phyloP scores from a whole-genome alignment of 2,329 filamentous ascomycete species.

The Colletotrichum navitas region DNA sequence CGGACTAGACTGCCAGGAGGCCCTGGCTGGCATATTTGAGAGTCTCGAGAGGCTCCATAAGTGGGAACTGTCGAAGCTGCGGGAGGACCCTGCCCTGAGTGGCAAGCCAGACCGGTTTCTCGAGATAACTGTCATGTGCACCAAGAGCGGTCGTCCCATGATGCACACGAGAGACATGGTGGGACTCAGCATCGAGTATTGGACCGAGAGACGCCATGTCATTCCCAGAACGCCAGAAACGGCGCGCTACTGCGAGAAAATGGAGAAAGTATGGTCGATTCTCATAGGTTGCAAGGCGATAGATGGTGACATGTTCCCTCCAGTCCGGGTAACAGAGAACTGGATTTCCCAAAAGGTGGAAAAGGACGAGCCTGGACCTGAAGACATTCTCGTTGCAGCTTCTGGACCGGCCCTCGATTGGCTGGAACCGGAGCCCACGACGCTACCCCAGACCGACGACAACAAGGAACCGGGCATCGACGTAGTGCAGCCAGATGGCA shows the following conservation, averaged over 20 bases:
- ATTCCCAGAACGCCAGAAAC: conserved; percentile 53
- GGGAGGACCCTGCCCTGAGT: conserved; percentile 60
- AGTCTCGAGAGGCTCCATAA: conserved; percentile 77
- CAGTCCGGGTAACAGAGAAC: conserved; percentile 77
- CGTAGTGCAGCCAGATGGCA: conserved; percentile 60
- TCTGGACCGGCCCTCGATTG: conserved; percentile 70
- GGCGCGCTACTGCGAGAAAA: conserved; percentile 54
- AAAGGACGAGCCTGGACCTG: conserved; percentile 64
- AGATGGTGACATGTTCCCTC: conserved; percentile 61
- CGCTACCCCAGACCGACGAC: conserved; percentile 63
- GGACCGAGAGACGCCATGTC: conserved; percentile 73
- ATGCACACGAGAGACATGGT: conserved; percentile 78
- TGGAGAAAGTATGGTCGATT: conserved; percentile 73
- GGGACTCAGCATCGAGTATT: conserved; percentile 82
- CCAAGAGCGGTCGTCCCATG: conserved; percentile 75
- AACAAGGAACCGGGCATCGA: conserved; percentile 65
- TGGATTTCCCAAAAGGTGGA: conserved; percentile 80
- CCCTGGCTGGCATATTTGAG: conserved; percentile 78
- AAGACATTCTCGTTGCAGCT: conserved; percentile 54
- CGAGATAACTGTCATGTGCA: conserved; percentile 73
- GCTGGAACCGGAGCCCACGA: conserved; percentile 77
- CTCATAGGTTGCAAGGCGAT: conserved; percentile 73
- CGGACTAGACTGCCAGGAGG: conserved; percentile 81
- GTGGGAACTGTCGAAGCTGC: conserved; percentile 74
- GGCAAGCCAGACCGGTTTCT: conserved; percentile 63